A percentile compares a stretch with the other conserved stretches of the same genome.
Evolutionary conservation across 768 basidiomycete genomes (phyloP).

Genomic region (Suillus fuscotomentosus): DNA sequence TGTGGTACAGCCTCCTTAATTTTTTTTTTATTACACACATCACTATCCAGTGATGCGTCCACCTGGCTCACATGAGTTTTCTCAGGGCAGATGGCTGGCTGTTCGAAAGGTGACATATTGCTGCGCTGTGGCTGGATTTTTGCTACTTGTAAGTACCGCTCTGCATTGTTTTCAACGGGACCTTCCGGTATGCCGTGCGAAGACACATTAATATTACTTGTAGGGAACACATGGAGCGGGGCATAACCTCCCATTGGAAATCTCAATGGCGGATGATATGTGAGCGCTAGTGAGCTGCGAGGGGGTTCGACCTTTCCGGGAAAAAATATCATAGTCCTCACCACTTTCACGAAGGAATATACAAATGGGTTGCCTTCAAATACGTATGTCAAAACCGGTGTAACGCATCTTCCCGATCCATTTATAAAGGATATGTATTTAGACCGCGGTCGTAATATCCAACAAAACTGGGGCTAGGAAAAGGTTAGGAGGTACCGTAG

Average conservation of each 20-base stretch:
- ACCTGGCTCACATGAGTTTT: neutral
- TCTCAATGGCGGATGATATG: neutral
- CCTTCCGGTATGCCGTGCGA: neutral
- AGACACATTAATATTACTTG: neutral
- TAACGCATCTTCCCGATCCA: neutral
- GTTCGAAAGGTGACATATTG: neutral
- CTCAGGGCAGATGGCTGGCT: neutral
- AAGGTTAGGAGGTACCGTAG: neutral
- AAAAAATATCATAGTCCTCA: neutral
- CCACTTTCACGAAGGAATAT: neutral
- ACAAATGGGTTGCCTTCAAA: neutral
- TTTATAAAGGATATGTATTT: neutral
- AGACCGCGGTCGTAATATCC: neutral
- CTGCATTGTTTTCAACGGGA: neutral
- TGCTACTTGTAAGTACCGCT: neutral
- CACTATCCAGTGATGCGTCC: neutral
- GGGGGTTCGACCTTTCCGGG: neutral
- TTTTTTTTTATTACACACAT: neutral
- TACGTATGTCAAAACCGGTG: neutral
- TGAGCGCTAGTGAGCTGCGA: neutral
- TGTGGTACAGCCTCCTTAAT: neutral
- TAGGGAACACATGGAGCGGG: neutral
- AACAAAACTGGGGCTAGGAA: neutral
- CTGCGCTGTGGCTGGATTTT: neutral
- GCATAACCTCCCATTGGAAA: neutral